A percentile compares a stretch with the other conserved stretches of the same genome.
phyloP scores from a whole-genome alignment of 305 asterid species.

The Ruellia speciosa region DNA sequence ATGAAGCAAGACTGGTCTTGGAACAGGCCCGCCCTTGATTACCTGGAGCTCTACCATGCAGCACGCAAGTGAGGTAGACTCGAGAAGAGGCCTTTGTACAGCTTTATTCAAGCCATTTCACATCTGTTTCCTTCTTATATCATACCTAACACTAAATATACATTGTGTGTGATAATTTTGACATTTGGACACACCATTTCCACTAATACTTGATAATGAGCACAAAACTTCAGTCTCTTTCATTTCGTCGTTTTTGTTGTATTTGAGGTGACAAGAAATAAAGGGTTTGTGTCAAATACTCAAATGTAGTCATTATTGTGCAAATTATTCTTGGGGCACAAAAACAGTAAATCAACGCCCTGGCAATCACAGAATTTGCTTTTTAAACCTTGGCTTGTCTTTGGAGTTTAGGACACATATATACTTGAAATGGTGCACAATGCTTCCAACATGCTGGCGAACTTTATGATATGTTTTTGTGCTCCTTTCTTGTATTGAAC shows the following conservation, averaged over 20 bases:
- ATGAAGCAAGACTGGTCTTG: constrained; percentile 99
- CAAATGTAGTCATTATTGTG: too few species aligned
- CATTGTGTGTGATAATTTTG: constrained; percentile 14
- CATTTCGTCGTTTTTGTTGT: too few species aligned
- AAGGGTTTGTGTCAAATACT: too few species aligned
- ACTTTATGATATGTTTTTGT: neutral
- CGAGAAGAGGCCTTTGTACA: constrained; percentile 32
- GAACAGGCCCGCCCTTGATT: constrained; percentile 97
- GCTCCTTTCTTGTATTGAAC: neutral
- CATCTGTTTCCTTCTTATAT: constrained; percentile 5
- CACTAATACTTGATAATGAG: neutral
- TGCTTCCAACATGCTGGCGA: too few species aligned
- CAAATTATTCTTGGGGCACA: too few species aligned
- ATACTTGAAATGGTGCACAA: too few species aligned
- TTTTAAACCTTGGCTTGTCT: too few species aligned
- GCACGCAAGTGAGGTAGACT: constrained; percentile 52
- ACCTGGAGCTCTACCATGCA: constrained; percentile 94
- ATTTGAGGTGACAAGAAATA: too few species aligned
- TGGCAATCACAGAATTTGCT: too few species aligned
- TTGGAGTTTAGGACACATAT: too few species aligned
- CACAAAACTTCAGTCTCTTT: neutral
- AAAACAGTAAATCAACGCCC: too few species aligned
- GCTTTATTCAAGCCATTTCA: constrained; percentile 29
- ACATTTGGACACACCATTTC: constrained; percentile 4
- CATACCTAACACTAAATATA: constrained; percentile 4